phyloP scores from a whole-genome alignment of 768 basidiomycete genomes.

The Panellus pusillus region DNA sequence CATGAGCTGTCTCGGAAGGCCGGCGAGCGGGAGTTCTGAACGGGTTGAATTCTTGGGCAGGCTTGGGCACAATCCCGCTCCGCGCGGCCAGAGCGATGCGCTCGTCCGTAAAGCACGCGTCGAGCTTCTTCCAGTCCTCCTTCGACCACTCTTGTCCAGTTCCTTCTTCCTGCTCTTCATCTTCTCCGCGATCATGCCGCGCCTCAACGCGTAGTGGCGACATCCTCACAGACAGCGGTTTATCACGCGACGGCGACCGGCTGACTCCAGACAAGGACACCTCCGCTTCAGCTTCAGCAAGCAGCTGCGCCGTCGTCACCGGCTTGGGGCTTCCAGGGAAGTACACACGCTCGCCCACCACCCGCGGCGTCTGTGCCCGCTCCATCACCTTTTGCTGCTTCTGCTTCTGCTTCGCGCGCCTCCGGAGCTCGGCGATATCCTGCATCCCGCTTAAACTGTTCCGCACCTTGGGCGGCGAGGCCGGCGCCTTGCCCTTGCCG shows the following conservation, averaged over 20 bases:
- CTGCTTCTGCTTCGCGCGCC: background rate
- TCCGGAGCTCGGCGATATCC: constrained; percentile 8
- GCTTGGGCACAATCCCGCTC: constrained; percentile 20
- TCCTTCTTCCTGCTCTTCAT: constrained; percentile 9
- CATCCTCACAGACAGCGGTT: background rate
- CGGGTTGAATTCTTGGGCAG: background rate
- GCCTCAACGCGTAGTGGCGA: background rate
- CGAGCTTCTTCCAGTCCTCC: constrained; percentile 78
- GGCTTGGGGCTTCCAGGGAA: constrained; percentile 52
- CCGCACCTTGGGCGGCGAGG: background rate
- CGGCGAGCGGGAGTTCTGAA: constrained; percentile 8
- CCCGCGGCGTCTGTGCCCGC: constrained; percentile 35
- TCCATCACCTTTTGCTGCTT: constrained; percentile 18
- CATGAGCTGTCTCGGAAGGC: constrained; percentile 8
- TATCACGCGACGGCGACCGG: background rate
- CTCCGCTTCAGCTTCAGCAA: constrained; percentile 59
- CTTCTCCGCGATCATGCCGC: background rate
- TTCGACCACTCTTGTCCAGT: constrained; percentile 56
- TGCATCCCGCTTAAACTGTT: background rate
- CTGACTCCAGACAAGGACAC: constrained; percentile 27
- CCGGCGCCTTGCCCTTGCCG: background rate
- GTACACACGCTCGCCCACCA: constrained; percentile 51
- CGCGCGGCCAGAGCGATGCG: constrained; percentile 47
- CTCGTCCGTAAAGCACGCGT: constrained; percentile 76
- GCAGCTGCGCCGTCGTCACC: constrained; percentile 54